Percentiles rank a stretch among this genome's conserved stretches.
phyloP scores from a whole-genome alignment of 805 yeast genomes.

The Teunomyces lycoperdinae region DNA sequence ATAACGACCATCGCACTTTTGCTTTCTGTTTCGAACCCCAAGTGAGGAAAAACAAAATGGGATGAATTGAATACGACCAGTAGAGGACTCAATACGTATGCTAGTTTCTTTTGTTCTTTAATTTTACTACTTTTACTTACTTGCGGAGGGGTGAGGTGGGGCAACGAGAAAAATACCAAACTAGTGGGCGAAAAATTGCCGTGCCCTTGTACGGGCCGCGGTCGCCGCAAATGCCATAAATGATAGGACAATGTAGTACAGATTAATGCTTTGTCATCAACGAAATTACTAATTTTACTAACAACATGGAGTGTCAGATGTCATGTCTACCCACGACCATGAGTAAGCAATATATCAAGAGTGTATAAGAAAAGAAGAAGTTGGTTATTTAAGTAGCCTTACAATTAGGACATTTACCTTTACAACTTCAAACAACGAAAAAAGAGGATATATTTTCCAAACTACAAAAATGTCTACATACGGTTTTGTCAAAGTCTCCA shows the following conservation, averaged over 20 bases:
- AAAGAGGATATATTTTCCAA: not conserved
- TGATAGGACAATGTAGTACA: too few relatives aligned
- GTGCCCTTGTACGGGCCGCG: too few relatives aligned
- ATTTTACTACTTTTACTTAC: not conserved
- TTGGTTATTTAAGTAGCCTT: not conserved
- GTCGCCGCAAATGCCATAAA: too few relatives aligned
- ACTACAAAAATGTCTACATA: conserved; percentile 19
- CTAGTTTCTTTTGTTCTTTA: not conserved
- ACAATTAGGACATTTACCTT: not conserved
- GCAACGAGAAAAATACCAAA: too few relatives aligned
- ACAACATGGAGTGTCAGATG: not conserved
- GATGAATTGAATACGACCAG: too few relatives aligned
- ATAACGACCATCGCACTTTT: not conserved
- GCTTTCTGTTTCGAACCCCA: not conserved
- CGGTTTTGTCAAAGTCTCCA: conserved; percentile 29
- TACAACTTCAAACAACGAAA: not conserved
- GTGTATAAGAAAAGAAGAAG: not conserved
- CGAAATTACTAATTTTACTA: not conserved
- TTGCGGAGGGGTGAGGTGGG: too few relatives aligned
- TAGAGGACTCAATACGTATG: not conserved
- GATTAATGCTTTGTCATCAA: not conserved
- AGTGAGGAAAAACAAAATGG: too few relatives aligned
- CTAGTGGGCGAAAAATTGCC: too few relatives aligned
- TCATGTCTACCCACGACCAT: not conserved
- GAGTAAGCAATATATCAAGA: not conserved